These are phyloP conservation scores for Rhodomyrtus psidioides DNA, from an alignment of 441 rosid genomes.

Conservation along the genomic window DNA sequence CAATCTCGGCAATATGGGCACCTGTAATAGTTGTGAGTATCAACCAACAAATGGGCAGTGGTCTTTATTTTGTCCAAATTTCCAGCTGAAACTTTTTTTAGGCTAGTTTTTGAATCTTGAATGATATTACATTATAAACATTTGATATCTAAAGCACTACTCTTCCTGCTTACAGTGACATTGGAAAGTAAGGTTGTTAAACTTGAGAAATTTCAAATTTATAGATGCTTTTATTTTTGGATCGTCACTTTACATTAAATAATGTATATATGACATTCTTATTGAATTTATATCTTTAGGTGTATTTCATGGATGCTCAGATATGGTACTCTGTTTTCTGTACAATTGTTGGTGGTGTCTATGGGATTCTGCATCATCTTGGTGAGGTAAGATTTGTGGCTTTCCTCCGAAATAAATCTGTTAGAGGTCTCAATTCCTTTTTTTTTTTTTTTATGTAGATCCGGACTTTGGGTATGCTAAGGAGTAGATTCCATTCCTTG, in stretches of 20 bases:
- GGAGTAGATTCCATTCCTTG: conserved; percentile 87
- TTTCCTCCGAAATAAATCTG: conserved; percentile 1
- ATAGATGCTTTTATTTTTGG: background rate
- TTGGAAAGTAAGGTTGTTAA: background rate
- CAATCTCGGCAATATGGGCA: conserved; percentile 93
- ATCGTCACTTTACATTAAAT: background rate
- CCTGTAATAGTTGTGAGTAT: conserved; percentile 93
- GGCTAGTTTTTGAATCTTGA: background rate
- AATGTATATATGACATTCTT: background rate
- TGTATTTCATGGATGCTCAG: conserved; percentile 98
- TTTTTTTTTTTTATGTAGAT: conserved; percentile 43
- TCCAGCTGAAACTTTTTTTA: background rate
- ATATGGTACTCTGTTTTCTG: conserved; percentile 99
- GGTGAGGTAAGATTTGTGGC: conserved; percentile 66
- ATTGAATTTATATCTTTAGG: conserved; percentile 31
- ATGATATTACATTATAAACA: background rate
- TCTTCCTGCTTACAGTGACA: background rate
- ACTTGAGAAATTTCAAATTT: background rate
- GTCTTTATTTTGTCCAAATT: background rate
- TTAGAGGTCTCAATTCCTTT: conserved; percentile 17
- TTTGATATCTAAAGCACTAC: background rate
- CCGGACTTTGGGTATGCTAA: conserved; percentile 95
- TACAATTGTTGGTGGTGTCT: conserved; percentile 83
- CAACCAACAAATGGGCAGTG: background rate
- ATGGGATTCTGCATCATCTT: conserved; percentile 96